phyloP scores from a whole-genome alignment of 495 filamentous ascomycete species.

The Glonium stellatum region DNA sequence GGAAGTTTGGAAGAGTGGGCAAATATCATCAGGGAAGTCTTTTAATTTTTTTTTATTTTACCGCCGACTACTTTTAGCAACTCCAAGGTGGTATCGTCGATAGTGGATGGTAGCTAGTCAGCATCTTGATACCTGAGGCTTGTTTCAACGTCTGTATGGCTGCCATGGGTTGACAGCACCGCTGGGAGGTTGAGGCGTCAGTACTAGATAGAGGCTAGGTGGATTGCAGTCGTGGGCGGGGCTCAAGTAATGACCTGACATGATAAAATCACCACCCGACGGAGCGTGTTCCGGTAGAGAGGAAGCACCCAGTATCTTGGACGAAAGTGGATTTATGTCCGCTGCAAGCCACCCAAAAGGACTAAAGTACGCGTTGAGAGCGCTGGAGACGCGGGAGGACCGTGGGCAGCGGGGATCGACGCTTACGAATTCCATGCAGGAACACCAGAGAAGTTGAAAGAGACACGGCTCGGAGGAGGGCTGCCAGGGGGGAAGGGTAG shows the following conservation, averaged over 20 bases:
- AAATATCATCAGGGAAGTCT: no score
- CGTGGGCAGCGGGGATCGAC: not conserved
- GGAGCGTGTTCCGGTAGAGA: not conserved
- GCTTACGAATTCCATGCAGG: constrained; percentile 1
- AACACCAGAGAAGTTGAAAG: not conserved
- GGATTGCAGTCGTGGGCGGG: not conserved
- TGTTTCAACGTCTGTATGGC: not conserved
- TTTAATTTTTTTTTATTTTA: no score
- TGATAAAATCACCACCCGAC: not conserved
- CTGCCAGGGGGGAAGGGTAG: not conserved
- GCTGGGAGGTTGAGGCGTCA: not conserved
- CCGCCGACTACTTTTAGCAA: not conserved
- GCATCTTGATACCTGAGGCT: not conserved
- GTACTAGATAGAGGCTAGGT: not conserved
- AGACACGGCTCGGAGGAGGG: not conserved
- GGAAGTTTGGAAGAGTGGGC: not conserved
- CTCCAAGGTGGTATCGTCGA: not conserved
- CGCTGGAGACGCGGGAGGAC: not conserved
- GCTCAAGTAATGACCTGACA: not conserved
- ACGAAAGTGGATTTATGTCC: not conserved
- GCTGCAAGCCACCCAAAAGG: not conserved
- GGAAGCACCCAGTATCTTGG: not conserved
- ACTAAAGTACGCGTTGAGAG: not conserved
- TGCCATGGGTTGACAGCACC: not conserved
- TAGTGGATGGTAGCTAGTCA: not conserved